Evolutionary conservation across 768 basidiomycete species (phyloP).

Genomic region (Leccinum subgranulosum): DNA sequence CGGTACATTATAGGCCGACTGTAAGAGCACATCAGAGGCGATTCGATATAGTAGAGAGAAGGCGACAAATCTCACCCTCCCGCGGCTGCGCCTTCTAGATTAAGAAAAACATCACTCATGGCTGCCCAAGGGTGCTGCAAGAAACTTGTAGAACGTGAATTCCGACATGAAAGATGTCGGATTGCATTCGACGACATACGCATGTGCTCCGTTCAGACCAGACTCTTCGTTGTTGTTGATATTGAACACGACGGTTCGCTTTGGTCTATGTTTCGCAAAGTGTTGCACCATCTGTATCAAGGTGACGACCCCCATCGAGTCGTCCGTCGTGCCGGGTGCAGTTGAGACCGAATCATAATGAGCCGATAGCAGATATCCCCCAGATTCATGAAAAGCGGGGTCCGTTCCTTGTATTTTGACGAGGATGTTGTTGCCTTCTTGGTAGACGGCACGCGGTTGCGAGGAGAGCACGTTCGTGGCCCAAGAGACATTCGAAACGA

Average conservation of each 20-base stretch:
- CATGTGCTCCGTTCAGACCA: constrained; percentile 67
- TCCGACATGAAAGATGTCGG: too few relatives aligned
- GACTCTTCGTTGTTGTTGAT: constrained; percentile 88
- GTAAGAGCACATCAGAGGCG: constrained; percentile 1
- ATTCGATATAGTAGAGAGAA: not conserved
- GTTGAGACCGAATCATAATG: constrained; percentile 83
- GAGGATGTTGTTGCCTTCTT: constrained; percentile 66
- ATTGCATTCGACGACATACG: constrained; percentile 34
- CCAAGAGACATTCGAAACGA: constrained; percentile 50
- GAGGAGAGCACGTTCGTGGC: constrained; percentile 17
- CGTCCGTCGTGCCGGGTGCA: constrained; percentile 71
- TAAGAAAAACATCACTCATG: too few relatives aligned
- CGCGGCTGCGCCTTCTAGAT: too few relatives aligned
- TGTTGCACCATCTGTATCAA: constrained; percentile 63
- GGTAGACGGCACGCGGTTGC: constrained; percentile 40
- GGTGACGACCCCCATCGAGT: constrained; percentile 70
- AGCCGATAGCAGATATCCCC: constrained; percentile 69
- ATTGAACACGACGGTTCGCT: constrained; percentile 72
- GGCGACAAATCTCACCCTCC: not conserved
- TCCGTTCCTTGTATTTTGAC: constrained; percentile 60
- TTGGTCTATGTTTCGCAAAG: constrained; percentile 46
- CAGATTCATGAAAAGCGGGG: constrained; percentile 26
- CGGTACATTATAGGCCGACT: constrained; percentile 80
- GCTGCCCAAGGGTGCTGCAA: too few relatives aligned
- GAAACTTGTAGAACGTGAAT: too few relatives aligned